phyloP scores from a whole-genome alignment of 192 early-diverging fungal genomes.

The Rhizoclosmatium globosum region DNA sequence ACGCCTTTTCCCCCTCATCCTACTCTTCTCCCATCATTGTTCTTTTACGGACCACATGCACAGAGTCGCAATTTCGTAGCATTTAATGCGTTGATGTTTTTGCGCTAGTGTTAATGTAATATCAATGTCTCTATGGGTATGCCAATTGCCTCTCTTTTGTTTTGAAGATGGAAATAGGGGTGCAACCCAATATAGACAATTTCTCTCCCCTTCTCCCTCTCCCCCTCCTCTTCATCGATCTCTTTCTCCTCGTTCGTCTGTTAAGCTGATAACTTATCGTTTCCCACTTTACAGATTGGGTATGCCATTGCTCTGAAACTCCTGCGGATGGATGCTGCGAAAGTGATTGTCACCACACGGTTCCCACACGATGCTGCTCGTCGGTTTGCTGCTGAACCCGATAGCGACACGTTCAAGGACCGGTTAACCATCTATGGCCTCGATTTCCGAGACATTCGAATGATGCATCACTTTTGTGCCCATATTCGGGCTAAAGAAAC shows the following conservation, averaged over 20 bases:
- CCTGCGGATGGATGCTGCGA: conserved; percentile 58
- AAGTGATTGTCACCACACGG: conserved; percentile 61
- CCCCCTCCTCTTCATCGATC: background rate
- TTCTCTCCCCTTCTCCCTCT: conserved; percentile 5
- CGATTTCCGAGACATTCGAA: conserved; percentile 63
- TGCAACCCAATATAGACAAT: conserved; percentile 32
- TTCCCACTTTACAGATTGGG: conserved; percentile 50
- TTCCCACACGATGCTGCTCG: conserved; percentile 63
- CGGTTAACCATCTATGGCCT: conserved; percentile 59
- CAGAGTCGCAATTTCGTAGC: conserved; percentile 45
- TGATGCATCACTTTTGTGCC: conserved; percentile 59
- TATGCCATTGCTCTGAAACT: conserved; percentile 64
- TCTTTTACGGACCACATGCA: conserved; percentile 26
- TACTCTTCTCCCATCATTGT: background rate
- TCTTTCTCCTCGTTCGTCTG: conserved; percentile 13
- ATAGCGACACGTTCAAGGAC: conserved; percentile 44
- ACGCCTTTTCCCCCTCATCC: background rate
- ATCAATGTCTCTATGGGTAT: conserved; percentile 30
- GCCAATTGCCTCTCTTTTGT: conserved; percentile 22
- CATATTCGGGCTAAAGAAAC: conserved; percentile 52
- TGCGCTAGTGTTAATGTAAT: conserved; percentile 47
- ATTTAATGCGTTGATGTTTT: conserved; percentile 36
- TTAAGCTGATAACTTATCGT: background rate
- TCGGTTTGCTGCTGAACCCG: conserved; percentile 58
- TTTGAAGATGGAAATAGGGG: conserved; percentile 18